Evolutionary conservation across 306 rosid genomes (phyloP).

Genomic region (Gillenia trifoliata): DNA sequence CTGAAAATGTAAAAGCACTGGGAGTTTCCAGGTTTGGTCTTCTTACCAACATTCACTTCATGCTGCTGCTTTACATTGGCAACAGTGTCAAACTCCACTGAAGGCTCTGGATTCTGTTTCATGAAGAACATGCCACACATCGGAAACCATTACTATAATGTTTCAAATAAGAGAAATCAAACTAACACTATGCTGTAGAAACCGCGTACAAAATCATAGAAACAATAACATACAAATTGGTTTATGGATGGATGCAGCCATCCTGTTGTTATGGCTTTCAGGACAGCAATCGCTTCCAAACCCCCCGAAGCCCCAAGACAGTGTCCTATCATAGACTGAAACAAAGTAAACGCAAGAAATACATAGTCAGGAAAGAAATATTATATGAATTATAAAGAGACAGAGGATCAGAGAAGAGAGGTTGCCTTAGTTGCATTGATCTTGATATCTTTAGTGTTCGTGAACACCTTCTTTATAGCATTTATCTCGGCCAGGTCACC

Average conservation of each 20-base stretch:
- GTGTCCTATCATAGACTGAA: slow-evolving; percentile 97
- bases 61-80: slow-evolving; percentile 76
- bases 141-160: slow-evolving; percentile 11
- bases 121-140: slow-evolving; percentile 9
- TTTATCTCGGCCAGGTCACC: slow-evolving; percentile 97
- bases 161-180: neutral
- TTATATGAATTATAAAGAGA: slow-evolving; percentile 11
- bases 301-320: slow-evolving; percentile 99
- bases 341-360: slow-evolving; percentile 25
- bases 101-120: slow-evolving; percentile 86
- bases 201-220: neutral
- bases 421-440: slow-evolving; percentile 96
- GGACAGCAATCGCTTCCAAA: slow-evolving; percentile 97
- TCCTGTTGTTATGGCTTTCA: slow-evolving; percentile 91
- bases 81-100: slow-evolving; percentile 92
- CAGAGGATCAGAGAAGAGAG: slow-evolving; percentile 7
- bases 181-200: neutral
- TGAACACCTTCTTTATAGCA: slow-evolving; percentile 95
- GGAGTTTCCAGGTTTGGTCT: slow-evolving; percentile 16
- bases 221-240: slow-evolving; percentile 70
- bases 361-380: slow-evolving; percentile 21
- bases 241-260: slow-evolving; percentile 97
- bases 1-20: neutral
- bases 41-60: slow-evolving; percentile 89
- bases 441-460: slow-evolving; percentile 75